A percentile compares a stretch with the other conserved stretches of the same genome.
phyloP scores from a whole-genome alignment of 257 asterid genomes.

The Plantago elongata region DNA sequence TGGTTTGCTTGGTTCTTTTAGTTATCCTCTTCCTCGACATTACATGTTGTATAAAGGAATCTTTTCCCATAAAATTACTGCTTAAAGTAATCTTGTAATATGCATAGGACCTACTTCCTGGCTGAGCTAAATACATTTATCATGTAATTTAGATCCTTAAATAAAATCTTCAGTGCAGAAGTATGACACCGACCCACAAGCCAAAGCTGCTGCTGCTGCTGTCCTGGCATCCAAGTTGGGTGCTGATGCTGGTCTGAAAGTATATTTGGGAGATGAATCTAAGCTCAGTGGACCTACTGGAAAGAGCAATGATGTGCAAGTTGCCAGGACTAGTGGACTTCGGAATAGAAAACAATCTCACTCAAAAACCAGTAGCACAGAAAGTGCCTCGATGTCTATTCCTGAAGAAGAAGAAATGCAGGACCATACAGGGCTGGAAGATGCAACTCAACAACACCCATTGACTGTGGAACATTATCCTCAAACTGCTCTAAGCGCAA shows the following conservation, averaged over 20 bases:
- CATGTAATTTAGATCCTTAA: slow-evolving; percentile 13
- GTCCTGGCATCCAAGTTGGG: slow-evolving; percentile 72
- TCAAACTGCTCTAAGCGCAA: slow-evolving; percentile 34
- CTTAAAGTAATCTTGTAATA: too few relatives aligned
- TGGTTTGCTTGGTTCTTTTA: too few relatives aligned
- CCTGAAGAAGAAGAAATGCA: slow-evolving; percentile 39
- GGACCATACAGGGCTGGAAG: slow-evolving; percentile 27
- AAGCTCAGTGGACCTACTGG: slow-evolving; percentile 29
- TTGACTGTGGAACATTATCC: slow-evolving; percentile 58
- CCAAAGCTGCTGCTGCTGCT: slow-evolving; percentile 73
- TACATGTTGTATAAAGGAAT: too few relatives aligned
- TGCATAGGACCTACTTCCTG: neutral
- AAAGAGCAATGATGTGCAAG: slow-evolving; percentile 52
- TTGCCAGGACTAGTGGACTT: slow-evolving; percentile 44
- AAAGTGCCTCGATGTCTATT: slow-evolving; percentile 23
- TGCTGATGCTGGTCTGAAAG: slow-evolving; percentile 63
- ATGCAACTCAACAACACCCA: slow-evolving; percentile 41
- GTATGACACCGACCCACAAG: slow-evolving; percentile 78
- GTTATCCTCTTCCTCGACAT: too few relatives aligned
- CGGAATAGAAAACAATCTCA: slow-evolving; percentile 51
- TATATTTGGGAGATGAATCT: slow-evolving; percentile 43
- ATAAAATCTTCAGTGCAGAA: slow-evolving; percentile 41
- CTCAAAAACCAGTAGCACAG: slow-evolving; percentile 26
- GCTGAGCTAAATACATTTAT: neutral
- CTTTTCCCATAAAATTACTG: too few relatives aligned